These are phyloP conservation scores for Arthrinium phaeospermum DNA, from an alignment of 2,329 filamentous ascomycete species.

Conservation along the genomic window DNA sequence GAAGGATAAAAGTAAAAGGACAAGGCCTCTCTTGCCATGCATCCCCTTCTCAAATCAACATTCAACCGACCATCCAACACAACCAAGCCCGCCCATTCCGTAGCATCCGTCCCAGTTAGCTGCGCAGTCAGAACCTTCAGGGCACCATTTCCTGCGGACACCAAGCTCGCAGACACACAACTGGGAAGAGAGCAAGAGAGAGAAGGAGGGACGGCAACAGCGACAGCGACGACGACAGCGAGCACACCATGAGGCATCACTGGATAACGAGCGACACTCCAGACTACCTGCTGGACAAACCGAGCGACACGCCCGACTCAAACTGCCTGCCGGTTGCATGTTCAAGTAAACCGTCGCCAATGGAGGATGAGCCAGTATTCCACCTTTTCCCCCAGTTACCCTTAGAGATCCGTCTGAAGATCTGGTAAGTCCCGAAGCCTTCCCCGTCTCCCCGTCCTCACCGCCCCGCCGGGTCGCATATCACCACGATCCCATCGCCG, in stretches of 20 bases:
- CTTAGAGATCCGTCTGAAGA: slow-evolving; percentile 42
- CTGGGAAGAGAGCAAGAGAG: neutral
- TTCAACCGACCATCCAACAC: neutral
- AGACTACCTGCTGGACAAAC: slow-evolving; percentile 9
- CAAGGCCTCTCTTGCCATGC: neutral
- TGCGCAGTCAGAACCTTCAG: neutral
- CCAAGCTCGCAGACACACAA: neutral
- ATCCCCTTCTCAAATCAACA: slow-evolving; percentile 10
- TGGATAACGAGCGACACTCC: slow-evolving; percentile 12
- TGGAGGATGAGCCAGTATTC: slow-evolving; percentile 29
- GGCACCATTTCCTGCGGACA: neutral
- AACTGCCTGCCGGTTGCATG: neutral
- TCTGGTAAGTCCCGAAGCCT: slow-evolving; percentile 34
- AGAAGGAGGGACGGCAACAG: too few species aligned
- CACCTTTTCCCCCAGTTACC: slow-evolving; percentile 39
- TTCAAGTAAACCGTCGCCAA: neutral
- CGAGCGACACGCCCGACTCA: neutral
- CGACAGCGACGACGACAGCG: neutral
- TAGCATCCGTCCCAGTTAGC: neutral
- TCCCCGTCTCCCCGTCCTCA: neutral
- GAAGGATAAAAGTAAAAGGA: neutral
- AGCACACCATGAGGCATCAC: slow-evolving; percentile 1
- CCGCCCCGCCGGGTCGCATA: neutral
- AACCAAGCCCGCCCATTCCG: neutral
- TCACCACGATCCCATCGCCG: neutral